These are phyloP conservation scores for Eucalyptus erythrocorys DNA, from an alignment of 345 rosid genomes.

Conservation along the genomic window DNA sequence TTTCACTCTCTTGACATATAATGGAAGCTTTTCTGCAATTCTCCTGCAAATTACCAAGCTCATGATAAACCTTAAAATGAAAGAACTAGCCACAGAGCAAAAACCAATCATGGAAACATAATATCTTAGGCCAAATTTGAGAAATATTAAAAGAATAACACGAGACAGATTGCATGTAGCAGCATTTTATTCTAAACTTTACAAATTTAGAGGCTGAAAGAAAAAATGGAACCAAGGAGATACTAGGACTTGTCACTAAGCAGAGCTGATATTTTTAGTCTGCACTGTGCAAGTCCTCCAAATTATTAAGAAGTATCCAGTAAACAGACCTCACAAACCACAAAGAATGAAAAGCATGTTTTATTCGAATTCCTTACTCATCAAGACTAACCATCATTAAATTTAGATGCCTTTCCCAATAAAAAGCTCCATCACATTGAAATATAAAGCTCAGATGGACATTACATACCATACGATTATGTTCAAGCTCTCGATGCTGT, in stretches of 20 bases:
- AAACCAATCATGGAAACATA: not conserved
- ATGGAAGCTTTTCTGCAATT: constrained; percentile 78
- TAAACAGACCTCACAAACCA: not conserved
- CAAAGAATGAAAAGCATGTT: not conserved
- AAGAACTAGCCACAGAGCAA: not conserved
- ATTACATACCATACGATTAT: constrained; percentile 36
- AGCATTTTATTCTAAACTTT: not conserved
- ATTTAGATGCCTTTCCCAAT: not conserved
- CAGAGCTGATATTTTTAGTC: not conserved
- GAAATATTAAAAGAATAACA: not conserved
- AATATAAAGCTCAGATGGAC: not conserved
- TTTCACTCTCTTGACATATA: constrained; percentile 83
- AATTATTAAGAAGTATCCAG: not conserved
- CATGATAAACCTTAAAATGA: not conserved
- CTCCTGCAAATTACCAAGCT: constrained; percentile 35
- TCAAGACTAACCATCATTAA: not conserved
- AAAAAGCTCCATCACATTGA: not conserved
- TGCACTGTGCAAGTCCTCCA: not conserved
- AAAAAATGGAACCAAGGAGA: not conserved
- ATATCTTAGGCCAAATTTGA: not conserved
- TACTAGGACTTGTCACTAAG: not conserved
- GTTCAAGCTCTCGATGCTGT: constrained; percentile 38
- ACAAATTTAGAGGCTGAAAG: not conserved
- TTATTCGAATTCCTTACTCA: not conserved
- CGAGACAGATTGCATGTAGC: not conserved